Evolutionary conservation across 495 filamentous ascomycete genomes (phyloP).

Genomic region (Lasiosphaeria ovina): DNA sequence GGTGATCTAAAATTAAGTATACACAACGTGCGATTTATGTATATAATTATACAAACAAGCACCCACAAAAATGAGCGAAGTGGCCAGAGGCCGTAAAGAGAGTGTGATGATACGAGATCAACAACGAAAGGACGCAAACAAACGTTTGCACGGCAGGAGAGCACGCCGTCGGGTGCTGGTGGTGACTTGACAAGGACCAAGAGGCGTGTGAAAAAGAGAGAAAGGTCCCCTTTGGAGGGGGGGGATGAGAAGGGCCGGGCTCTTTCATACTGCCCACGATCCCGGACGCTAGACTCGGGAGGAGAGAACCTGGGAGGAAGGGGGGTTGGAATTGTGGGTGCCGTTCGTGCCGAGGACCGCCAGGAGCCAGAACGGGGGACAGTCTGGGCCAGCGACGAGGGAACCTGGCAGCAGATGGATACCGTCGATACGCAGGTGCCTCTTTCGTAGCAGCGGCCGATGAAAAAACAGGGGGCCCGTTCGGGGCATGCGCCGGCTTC

Average conservation of each 20-base stretch:
- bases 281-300: background rate
- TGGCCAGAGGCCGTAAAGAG: constrained; percentile 36
- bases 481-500: too few species aligned
- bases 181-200: constrained; percentile 32
- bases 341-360: too few species aligned
- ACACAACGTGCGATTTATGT: constrained; percentile 13
- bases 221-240: constrained; percentile 11
- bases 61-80: constrained; percentile 20
- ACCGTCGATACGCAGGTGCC: too few species aligned
- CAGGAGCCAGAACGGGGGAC: too few species aligned
- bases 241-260: constrained; percentile 15
- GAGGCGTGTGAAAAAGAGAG: constrained; percentile 17
- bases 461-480: too few species aligned
- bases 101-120: constrained; percentile 31
- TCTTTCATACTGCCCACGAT: constrained; percentile 19
- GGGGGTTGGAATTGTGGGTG: too few species aligned
- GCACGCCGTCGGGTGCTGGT: constrained; percentile 34
- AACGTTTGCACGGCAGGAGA: constrained; percentile 40
- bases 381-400: too few species aligned
- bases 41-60: background rate
- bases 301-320: background rate
- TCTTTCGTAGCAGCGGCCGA: too few species aligned
- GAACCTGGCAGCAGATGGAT: too few species aligned
- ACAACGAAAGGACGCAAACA: constrained; percentile 51
- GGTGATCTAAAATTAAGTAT: constrained; percentile 24